phyloP scores from a whole-genome alignment of 805 yeast genomes.

The Hanseniaspora hatyaiensis region DNA sequence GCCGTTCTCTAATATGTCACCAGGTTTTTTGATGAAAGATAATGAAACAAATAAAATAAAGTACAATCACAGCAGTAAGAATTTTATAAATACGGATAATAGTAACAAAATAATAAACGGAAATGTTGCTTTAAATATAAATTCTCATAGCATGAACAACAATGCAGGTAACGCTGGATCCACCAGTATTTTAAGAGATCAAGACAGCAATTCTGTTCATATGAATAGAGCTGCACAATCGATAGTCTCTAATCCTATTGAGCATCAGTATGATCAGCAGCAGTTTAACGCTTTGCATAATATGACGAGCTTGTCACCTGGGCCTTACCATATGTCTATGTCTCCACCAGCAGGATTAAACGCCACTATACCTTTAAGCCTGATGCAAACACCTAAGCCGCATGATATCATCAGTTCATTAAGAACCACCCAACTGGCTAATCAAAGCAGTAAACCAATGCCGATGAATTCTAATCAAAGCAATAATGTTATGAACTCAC shows the following conservation, averaged over 20 bases:
- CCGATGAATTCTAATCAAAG: too few relatives aligned
- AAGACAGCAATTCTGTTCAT: slow-evolving; percentile 2
- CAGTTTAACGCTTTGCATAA: neutral
- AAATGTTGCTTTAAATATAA: neutral
- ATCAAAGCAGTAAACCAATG: too few relatives aligned
- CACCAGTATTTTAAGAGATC: too few relatives aligned
- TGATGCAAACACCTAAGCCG: slow-evolving; percentile 14
- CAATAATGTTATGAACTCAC: neutral
- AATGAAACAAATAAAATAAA: neutral
- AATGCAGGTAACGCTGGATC: too few relatives aligned
- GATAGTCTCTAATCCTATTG: slow-evolving; percentile 1
- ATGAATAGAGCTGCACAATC: slow-evolving; percentile 7
- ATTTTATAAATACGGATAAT: slow-evolving; percentile 19
- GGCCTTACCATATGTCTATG: slow-evolving; percentile 10
- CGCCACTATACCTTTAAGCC: neutral
- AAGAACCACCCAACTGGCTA: slow-evolving; percentile 10
- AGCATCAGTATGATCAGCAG: slow-evolving; percentile 5
- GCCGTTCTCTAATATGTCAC: neutral
- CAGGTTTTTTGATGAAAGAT: neutral
- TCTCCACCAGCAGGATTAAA: slow-evolving; percentile 1
- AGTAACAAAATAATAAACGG: slow-evolving; percentile 17
- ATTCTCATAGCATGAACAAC: too few relatives aligned
- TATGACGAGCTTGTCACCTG: slow-evolving; percentile 3
- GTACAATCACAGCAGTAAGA: neutral
- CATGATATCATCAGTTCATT: slow-evolving; percentile 14